phyloP scores from a whole-genome alignment of 768 basidiomycete species.

The Lyophyllum shimeji region DNA sequence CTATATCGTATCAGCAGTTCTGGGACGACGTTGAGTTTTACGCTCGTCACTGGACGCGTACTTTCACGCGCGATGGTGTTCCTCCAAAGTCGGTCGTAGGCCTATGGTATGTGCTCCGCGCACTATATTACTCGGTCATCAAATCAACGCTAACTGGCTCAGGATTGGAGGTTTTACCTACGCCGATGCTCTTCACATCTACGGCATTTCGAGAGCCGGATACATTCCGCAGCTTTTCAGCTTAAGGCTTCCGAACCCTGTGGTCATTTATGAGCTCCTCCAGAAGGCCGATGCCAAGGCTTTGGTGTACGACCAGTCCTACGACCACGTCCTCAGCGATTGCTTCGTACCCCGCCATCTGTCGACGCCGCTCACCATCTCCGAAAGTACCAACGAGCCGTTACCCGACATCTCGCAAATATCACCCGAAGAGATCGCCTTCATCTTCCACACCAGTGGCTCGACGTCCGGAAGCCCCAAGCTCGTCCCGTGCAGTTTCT shows the following conservation, averaged over 20 bases:
- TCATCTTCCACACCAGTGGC: conserved; percentile 69
- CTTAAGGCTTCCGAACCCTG: conserved; percentile 55
- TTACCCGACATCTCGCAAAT: conserved; percentile 38
- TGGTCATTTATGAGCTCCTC: conserved; percentile 62
- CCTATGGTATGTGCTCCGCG: conserved; percentile 46
- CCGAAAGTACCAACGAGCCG: conserved; percentile 25
- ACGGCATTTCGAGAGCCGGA: conserved; percentile 63
- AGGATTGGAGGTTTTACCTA: conserved; percentile 69
- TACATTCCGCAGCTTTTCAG: conserved; percentile 69
- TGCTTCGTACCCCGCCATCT: conserved; percentile 44
- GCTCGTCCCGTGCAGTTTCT: conserved; percentile 56
- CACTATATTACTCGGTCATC: not conserved
- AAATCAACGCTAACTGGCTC: conserved; percentile 10
- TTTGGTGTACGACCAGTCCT: conserved; percentile 54
- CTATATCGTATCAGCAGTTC: conserved; percentile 42
- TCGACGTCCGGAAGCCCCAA: conserved; percentile 68
- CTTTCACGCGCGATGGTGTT: conserved; percentile 40
- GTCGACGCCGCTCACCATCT: conserved; percentile 27
- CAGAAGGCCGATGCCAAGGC: conserved; percentile 52
- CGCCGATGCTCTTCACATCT: conserved; percentile 60
- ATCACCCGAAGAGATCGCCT: conserved; percentile 31
- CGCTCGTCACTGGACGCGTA: conserved; percentile 54
- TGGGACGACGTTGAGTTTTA: conserved; percentile 51
- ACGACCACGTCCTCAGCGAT: conserved; percentile 29
- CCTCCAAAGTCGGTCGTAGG: conserved; percentile 54